Evolutionary conservation across 176 grass and related monocot genomes (phyloP), one percentile per base, ranked within the genome.

Genomic region (Dendrocalamus sinicus): DNA sequence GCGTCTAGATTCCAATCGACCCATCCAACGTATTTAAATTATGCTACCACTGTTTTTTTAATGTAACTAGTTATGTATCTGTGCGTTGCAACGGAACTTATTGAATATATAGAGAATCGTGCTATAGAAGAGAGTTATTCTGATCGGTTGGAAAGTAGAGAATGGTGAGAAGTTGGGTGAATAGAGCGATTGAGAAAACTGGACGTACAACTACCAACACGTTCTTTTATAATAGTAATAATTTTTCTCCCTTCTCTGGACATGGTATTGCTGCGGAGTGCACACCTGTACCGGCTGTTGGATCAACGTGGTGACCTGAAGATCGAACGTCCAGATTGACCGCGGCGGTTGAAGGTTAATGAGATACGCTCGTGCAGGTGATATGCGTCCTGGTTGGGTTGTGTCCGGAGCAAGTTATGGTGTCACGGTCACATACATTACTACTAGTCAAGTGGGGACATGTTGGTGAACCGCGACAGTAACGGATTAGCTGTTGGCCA

Each of bases 401-500:
- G 47, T 26, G 83, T 46, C 55, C 10, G 12, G 28, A 50, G 52
- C 19, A 64, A n/a, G 61, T 54, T 48, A 65, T 46, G 86, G 57
- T 23, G 62, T 75, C 78, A 37, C 48, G 47, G n/a, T 69, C 52
- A 12, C 45, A 26, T 15, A 26, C 58, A 62, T 48, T 30, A 51
- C 4, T 15, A 51, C 13, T 51, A 6, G 55, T 45, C 75, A 17
- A 7, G 51, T 17, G 70, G 24, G 24, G 54, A 4, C 86, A 20
- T 41, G 72, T 41, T 50, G 52, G 14, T 51, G 63, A 88, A 61
- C 28, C 72, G 63, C 5, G 51, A 26, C 9, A 45, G 72, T 26
- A 58, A 50, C 67, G 79, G 52, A 14, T 47, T 75, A 87, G 78
- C 78, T 76, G 71, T 69, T 82, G 6, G 4, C 7, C 72, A 51